phyloP scores from a whole-genome alignment of 1,284 basidiomycete genomes.

The Pholiota adiposa region DNA sequence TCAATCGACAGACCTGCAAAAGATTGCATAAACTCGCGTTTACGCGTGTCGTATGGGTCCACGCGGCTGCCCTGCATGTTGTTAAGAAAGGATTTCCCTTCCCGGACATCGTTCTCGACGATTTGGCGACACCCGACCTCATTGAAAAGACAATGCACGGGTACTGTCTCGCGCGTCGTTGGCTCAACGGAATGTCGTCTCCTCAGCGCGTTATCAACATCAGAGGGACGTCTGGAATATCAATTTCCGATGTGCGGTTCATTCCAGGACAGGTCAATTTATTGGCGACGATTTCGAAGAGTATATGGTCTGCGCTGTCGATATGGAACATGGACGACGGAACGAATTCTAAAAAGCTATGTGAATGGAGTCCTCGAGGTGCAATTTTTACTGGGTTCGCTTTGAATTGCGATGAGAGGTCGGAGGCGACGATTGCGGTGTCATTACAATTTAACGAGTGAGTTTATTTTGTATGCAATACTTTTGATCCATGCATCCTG shows the following conservation, averaged over 20 bases:
- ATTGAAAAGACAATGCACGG: constrained; percentile 48
- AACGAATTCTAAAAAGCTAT: constrained; percentile 27
- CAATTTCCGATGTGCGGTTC: constrained; percentile 56
- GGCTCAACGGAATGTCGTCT: constrained; percentile 34
- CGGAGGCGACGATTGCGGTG: constrained; percentile 52
- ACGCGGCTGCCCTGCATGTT: constrained; percentile 47
- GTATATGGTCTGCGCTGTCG: constrained; percentile 58
- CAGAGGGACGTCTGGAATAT: constrained; percentile 37
- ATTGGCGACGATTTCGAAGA: constrained; percentile 56
- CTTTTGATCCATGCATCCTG: constrained; percentile 9
- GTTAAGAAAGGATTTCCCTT: constrained; percentile 52
- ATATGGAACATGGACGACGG: constrained; percentile 49
- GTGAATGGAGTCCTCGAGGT: constrained; percentile 58
- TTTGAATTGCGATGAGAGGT: constrained; percentile 48
- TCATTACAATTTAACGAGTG: constrained; percentile 48
- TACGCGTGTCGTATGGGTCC: constrained; percentile 58
- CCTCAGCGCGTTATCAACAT: constrained; percentile 21
- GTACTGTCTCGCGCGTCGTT: constrained; percentile 48
- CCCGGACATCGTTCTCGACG: constrained; percentile 30
- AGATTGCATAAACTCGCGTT: constrained; percentile 46
- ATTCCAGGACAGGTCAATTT: constrained; percentile 44
- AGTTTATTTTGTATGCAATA: constrained; percentile 15
- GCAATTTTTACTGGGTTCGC: constrained; percentile 53
- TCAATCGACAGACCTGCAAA: constrained; percentile 47
- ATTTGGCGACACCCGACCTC: constrained; percentile 43